Conservation (phyloP, 2,329 filamentous ascomycete genomes). For the Endoconidiophora polonica region DNA sequence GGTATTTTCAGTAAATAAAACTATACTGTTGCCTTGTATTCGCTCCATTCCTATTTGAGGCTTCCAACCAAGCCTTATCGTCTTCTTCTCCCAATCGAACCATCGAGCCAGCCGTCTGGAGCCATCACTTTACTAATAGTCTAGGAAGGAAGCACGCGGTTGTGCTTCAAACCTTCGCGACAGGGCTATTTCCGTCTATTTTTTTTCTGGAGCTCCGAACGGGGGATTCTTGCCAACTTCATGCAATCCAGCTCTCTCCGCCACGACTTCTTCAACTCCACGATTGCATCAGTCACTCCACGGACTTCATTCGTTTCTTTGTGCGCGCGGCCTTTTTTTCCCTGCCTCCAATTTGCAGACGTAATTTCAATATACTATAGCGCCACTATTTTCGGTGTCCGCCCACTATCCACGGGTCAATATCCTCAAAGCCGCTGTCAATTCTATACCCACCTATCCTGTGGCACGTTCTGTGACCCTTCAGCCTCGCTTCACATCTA, state of each 20-base stretch:
- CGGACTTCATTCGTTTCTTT: not conserved
- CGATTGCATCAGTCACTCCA: not conserved
- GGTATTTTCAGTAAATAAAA: no score
- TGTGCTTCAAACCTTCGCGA: conserved; percentile 7
- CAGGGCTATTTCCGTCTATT: conserved; percentile 1
- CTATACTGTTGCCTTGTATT: no score
- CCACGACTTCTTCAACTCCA: not conserved
- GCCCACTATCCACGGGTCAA: no score
- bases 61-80: no score
- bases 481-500: not conserved
- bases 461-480: no score
- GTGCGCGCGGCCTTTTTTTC: not conserved
- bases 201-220: not conserved
- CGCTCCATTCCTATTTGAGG: no score
- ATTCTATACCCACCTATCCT: no score
- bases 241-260: not conserved
- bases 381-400: no score
- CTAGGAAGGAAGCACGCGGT: conserved; percentile 3
- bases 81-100: no score
- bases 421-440: no score
- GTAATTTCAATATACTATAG: not conserved
- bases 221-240: not conserved
- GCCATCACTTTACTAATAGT: not conserved
- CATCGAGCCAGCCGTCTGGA: no score
- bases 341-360: not conserved